Conservation (phyloP, 2,329 filamentous ascomycete species). For the Orbilia blumenaviensis region DNA sequence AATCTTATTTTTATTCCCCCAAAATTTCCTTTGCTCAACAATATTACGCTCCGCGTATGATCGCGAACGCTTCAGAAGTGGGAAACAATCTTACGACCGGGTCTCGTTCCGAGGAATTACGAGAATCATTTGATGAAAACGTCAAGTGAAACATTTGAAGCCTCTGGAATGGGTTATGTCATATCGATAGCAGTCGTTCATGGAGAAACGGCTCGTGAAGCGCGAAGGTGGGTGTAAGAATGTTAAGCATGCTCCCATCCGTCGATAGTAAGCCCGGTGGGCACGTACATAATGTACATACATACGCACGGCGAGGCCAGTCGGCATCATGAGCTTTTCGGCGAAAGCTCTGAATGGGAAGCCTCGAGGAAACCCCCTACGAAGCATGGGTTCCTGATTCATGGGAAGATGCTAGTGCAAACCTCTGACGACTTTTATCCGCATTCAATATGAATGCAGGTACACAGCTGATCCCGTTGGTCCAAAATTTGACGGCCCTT, state of each 20-base stretch:
- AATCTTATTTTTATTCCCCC: background rate
- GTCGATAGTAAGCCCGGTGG: background rate
- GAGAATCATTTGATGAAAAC: constrained; percentile 38
- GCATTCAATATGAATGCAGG: constrained; percentile 54
- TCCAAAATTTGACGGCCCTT: constrained; percentile 53
- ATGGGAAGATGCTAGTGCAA: constrained; percentile 44
- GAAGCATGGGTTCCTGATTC: constrained; percentile 28
- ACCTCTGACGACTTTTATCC: constrained; percentile 54
- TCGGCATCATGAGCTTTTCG: constrained; percentile 27
- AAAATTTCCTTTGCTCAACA: background rate
- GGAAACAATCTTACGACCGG: constrained; percentile 15
- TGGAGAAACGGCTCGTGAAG: constrained; percentile 31
- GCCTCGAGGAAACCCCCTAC: constrained; percentile 24
- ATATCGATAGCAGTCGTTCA: constrained; percentile 50
- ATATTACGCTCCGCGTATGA: constrained; percentile 23
- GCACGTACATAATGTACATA: too few relatives aligned
- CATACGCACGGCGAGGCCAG: background rate
- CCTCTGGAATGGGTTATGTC: constrained; percentile 32
- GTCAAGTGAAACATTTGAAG: constrained; percentile 49
- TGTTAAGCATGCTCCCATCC: background rate
- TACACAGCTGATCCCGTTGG: constrained; percentile 54
- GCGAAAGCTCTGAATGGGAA: constrained; percentile 20
- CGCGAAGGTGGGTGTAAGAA: constrained; percentile 17
- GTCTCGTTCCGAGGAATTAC: background rate
- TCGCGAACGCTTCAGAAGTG: constrained; percentile 17